These are phyloP conservation scores for Aspergillus jensenii DNA, from an alignment of 2,329 filamentous ascomycete genomes.

Conservation along the genomic window DNA sequence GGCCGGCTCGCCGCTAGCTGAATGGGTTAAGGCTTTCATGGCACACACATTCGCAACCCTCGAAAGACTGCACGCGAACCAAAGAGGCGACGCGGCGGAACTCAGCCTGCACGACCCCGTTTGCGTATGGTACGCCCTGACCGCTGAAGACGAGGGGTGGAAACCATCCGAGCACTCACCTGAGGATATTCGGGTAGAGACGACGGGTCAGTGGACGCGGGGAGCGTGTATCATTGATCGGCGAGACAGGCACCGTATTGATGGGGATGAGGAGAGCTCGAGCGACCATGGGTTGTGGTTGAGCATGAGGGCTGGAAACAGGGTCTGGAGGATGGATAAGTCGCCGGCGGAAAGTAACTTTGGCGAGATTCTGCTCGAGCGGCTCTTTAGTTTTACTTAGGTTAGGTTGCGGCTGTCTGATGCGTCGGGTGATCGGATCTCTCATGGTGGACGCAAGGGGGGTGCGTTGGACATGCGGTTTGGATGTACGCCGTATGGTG, in stretches of 20 bases:
- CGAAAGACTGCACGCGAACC: constrained; percentile 58
- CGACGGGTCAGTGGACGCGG: constrained; percentile 87
- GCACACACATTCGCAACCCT: constrained; percentile 69
- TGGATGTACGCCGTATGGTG: too few relatives aligned
- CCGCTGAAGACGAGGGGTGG: constrained; percentile 42
- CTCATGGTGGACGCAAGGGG: not conserved
- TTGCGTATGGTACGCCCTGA: constrained; percentile 75
- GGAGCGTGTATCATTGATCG: constrained; percentile 87
- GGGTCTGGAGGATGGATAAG: constrained; percentile 69
- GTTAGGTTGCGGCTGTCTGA: not conserved
- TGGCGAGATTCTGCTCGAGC: constrained; percentile 64
- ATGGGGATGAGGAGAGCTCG: constrained; percentile 55
- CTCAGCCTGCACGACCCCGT: constrained; percentile 75
- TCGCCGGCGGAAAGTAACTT: constrained; percentile 69
- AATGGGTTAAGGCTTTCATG: constrained; percentile 73
- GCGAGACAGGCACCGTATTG: constrained; percentile 51
- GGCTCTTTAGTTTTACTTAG: constrained; percentile 51
- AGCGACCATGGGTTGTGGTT: constrained; percentile 79
- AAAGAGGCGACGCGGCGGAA: constrained; percentile 50
- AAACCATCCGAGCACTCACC: constrained; percentile 51
- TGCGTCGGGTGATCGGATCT: too few relatives aligned
- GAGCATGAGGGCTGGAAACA: constrained; percentile 71
- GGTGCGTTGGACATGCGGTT: not conserved
- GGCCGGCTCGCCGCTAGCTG: constrained; percentile 68
- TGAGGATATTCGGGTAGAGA: constrained; percentile 88